Percentiles rank a stretch among this genome's conserved stretches.
Evolutionary conservation across 192 early-diverging fungal genomes (phyloP).

Genomic region (Gryganskiella cystojenkinii): DNA sequence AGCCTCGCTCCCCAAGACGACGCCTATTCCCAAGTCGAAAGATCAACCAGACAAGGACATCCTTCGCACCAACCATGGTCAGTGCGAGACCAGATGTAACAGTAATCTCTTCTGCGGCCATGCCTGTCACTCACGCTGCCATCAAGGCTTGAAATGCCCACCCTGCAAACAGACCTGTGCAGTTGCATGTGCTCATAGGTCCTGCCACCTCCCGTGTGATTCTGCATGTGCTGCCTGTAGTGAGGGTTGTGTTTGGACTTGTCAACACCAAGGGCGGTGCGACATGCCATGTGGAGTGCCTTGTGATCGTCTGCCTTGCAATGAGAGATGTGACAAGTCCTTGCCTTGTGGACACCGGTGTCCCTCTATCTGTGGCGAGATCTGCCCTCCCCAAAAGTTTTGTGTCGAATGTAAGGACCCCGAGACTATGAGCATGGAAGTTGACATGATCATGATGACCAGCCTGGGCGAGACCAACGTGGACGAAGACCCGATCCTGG

Average conservation of each 20-base stretch:
- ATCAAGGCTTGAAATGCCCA: slow-evolving; percentile 43
- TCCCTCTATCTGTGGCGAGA: slow-evolving; percentile 60
- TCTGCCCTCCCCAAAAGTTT: slow-evolving; percentile 28
- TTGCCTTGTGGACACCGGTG: slow-evolving; percentile 63
- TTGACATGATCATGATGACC: slow-evolving; percentile 45
- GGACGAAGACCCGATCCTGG: slow-evolving; percentile 56
- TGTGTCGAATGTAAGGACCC: slow-evolving; percentile 52
- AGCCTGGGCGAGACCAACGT: slow-evolving; percentile 54
- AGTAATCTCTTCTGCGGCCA: slow-evolving; percentile 50
- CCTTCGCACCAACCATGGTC: slow-evolving; percentile 18
- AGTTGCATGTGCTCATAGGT: slow-evolving; percentile 52
- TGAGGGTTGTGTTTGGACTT: slow-evolving; percentile 61
- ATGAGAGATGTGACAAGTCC: slow-evolving; percentile 54
- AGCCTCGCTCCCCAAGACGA: not conserved
- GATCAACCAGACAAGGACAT: not conserved
- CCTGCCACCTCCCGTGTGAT: slow-evolving; percentile 52
- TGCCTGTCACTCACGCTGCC: slow-evolving; percentile 14
- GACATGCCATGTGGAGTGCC: slow-evolving; percentile 64
- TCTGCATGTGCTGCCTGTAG: slow-evolving; percentile 57
- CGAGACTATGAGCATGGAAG: slow-evolving; percentile 17
- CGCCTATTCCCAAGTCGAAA: not conserved
- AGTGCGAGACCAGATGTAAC: slow-evolving; percentile 54
- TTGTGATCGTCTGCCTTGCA: slow-evolving; percentile 68
- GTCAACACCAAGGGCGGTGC: slow-evolving; percentile 61
- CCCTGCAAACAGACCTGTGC: slow-evolving; percentile 55